phyloP scores from a whole-genome alignment of 306 rosid genomes.

The Geum urbanum region DNA sequence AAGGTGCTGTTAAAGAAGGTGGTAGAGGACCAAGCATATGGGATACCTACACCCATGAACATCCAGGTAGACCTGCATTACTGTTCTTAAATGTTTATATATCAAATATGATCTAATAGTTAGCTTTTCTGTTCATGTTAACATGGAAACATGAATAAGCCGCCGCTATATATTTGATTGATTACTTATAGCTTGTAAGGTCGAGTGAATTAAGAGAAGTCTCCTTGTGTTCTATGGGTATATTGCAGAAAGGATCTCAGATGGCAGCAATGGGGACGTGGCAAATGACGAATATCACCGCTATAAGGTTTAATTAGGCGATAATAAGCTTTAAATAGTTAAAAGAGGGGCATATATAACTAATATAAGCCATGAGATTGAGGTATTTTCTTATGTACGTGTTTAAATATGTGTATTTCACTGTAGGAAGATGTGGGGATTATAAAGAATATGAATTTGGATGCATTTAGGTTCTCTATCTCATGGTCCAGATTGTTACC shows the following conservation, averaged over 20 bases:
- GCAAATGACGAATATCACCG: conserved; percentile 19
- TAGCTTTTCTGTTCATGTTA: no score
- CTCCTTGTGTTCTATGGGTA: not conserved
- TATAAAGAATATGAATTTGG: conserved; percentile 49
- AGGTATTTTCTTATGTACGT: not conserved
- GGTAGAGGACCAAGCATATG: conserved; percentile 43
- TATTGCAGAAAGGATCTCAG: conserved; percentile 34
- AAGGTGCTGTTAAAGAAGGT: conserved; percentile 37
- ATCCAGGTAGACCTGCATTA: conserved; percentile 30
- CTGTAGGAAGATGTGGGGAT: conserved; percentile 56
- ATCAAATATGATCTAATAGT: no score
- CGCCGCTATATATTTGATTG: no score
- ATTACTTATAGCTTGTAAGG: no score
- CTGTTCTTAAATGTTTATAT: no score
- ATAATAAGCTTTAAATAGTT: no score
- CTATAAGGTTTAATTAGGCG: conserved; percentile 16
- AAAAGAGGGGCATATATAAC: no score
- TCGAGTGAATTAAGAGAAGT: not conserved
- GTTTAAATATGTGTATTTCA: not conserved
- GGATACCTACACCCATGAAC: conserved; percentile 36
- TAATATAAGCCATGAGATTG: no score
- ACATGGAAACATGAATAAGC: no score
- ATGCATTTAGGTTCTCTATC: conserved; percentile 65
- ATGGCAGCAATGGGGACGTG: conserved; percentile 24
- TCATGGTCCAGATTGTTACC: conserved; percentile 72